Conservation (phyloP, 371 early-diverging fungal genomes). For the Gilbertella persicaria region DNA sequence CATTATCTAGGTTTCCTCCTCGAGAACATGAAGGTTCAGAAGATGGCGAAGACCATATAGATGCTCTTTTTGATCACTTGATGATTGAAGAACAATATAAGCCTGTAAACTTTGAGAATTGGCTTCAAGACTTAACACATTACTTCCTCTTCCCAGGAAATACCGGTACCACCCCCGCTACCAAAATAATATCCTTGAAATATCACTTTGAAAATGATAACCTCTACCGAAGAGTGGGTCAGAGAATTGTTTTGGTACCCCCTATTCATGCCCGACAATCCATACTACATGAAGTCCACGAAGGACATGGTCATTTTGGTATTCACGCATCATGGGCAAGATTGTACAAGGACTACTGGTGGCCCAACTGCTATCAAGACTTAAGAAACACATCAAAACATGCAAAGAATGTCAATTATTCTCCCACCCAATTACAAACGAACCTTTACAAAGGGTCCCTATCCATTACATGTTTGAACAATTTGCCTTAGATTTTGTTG, state of each 20-base stretch:
- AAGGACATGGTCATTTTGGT: constrained; percentile 18
- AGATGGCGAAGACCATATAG: neutral
- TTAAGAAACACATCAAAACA: neutral
- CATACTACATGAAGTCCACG: constrained; percentile 8
- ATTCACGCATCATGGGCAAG: constrained; percentile 2
- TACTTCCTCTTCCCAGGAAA: too few relatives aligned
- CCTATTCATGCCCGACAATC: neutral
- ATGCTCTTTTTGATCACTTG: neutral
- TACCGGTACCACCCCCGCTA: too few relatives aligned
- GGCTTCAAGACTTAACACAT: too few relatives aligned
- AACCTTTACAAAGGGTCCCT: neutral
- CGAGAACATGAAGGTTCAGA: neutral
- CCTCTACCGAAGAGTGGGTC: neutral
- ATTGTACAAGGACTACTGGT: constrained; percentile 4
- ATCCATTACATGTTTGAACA: constrained; percentile 20
- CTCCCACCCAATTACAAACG: neutral
- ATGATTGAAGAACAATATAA: neutral
- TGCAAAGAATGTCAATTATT: neutral
- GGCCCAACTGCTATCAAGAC: constrained; percentile 4
- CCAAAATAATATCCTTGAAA: too few relatives aligned
- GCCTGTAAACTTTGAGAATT: too few relatives aligned
- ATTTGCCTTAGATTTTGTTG: constrained; percentile 43
- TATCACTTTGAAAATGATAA: too few relatives aligned
- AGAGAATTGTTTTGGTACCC: constrained; percentile 2
- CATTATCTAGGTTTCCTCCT: neutral